Evolutionary conservation across 2,329 filamentous ascomycete genomes (phyloP).

Genomic region (Aspergillus novofumigatus): DNA sequence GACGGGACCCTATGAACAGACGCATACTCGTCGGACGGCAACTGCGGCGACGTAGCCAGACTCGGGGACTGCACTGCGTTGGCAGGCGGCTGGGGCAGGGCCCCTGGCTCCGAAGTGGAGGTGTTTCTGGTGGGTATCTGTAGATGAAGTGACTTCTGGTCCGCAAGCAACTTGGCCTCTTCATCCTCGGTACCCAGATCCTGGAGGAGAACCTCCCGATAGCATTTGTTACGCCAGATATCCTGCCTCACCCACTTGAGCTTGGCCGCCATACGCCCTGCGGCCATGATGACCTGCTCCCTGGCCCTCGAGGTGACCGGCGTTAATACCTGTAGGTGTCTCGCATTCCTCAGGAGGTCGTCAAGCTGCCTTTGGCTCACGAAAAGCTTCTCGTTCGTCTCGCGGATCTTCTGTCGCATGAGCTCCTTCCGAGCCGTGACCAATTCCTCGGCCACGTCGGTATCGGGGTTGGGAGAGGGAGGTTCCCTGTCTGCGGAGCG

Average conservation of each 20-base stretch:
- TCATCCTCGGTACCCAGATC: conserved; percentile 74
- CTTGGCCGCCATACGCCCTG: conserved; percentile 78
- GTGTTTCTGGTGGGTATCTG: conserved; percentile 14
- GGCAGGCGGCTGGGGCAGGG: not conserved
- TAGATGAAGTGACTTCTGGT: conserved; percentile 15
- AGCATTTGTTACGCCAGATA: conserved; percentile 87
- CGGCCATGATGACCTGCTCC: conserved; percentile 79
- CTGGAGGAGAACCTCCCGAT: conserved; percentile 78
- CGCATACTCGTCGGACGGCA: conserved; percentile 10
- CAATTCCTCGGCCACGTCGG: conserved; percentile 81
- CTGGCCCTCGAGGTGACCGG: conserved; percentile 88
- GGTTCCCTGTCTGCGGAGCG: conserved; percentile 66
- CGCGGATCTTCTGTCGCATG: conserved; percentile 76
- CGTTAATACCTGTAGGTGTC: conserved; percentile 82
- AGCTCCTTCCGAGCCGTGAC: conserved; percentile 75
- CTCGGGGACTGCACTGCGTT: conserved; percentile 12
- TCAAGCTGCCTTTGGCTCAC: conserved; percentile 74
- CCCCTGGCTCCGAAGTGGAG: conserved; percentile 13
- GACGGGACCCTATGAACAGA: conserved; percentile 19
- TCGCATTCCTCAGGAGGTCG: conserved; percentile 76
- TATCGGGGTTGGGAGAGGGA: conserved; percentile 67
- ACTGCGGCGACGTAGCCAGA: conserved; percentile 7
- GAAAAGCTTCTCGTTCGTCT: conserved; percentile 75
- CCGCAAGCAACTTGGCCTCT: conserved; percentile 26
- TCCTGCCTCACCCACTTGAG: conserved; percentile 92